Conservation (phyloP, 352 stramenopile species). For the Pythium biforme region DNA sequence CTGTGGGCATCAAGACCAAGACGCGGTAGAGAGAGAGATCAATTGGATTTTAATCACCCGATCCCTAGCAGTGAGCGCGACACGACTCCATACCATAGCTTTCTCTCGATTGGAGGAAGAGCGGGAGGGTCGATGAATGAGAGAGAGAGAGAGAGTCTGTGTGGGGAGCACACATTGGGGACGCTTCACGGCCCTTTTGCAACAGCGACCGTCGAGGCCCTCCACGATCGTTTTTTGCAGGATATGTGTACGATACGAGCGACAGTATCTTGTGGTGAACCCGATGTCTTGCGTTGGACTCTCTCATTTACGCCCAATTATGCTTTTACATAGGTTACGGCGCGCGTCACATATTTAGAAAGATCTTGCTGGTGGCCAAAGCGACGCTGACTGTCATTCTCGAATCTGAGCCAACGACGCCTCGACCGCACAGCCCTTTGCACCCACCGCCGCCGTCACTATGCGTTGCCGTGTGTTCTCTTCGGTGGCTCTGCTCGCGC, state of each 20-base stretch:
- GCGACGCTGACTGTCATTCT: conserved; percentile 1
- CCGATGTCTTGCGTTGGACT: too few species aligned
- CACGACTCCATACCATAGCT: too few species aligned
- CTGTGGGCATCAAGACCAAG: conserved; percentile 19
- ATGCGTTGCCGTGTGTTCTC: not conserved
- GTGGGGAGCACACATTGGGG: not conserved
- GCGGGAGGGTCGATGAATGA: not conserved
- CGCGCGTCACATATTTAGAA: conserved; percentile 27
- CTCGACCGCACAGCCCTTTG: too few species aligned
- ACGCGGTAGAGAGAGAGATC: too few species aligned
- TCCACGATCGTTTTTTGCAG: not conserved
- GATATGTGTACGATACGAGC: too few species aligned
- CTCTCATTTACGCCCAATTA: not conserved
- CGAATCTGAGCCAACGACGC: not conserved
- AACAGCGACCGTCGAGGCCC: not conserved
- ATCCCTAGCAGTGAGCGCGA: too few species aligned
- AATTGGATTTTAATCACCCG: too few species aligned
- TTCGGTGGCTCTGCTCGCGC: not conserved
- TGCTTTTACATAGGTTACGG: conserved; percentile 1
- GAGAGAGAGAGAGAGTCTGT: not conserved
- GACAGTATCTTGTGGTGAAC: too few species aligned
- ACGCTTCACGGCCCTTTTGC: not conserved
- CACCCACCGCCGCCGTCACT: too few species aligned
- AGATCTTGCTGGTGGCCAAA: conserved; percentile 11
- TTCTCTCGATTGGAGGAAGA: too few species aligned